These are phyloP conservation scores for Trapa bicornis DNA, from an alignment of 345 rosid species.

Conservation along the genomic window DNA sequence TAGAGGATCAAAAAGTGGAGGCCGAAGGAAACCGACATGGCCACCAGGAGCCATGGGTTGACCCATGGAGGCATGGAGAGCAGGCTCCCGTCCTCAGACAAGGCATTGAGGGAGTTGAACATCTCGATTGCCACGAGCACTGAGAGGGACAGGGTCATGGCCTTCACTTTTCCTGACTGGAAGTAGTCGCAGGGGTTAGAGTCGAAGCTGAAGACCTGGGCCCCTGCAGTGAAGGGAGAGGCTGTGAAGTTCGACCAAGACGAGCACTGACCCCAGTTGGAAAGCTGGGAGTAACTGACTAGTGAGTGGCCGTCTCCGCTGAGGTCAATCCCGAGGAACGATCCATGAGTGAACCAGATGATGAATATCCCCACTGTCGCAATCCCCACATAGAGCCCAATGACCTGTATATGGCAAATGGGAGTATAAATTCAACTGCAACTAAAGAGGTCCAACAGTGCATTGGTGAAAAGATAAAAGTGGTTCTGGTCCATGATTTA, in stretches of 20 bases:
- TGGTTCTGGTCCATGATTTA: background rate
- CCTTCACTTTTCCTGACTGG: conserved; percentile 51
- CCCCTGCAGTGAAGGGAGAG: conserved; percentile 45
- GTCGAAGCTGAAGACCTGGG: conserved; percentile 30
- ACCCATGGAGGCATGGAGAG: conserved; percentile 69
- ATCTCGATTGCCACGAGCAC: conserved; percentile 68
- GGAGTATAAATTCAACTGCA: background rate
- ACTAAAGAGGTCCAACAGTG: background rate
- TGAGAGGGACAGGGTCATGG: conserved; percentile 54
- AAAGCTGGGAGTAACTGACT: conserved; percentile 47
- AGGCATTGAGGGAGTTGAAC: conserved; percentile 71
- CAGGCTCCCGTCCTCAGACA: conserved; percentile 63
- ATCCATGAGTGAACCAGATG: conserved; percentile 51
- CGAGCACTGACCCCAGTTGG: conserved; percentile 56
- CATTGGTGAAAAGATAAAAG: background rate
- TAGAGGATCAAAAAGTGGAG: conserved; percentile 58
- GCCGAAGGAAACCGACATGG: conserved; percentile 53
- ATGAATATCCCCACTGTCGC: conserved; percentile 59
- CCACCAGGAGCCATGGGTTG: conserved; percentile 56
- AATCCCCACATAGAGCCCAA: conserved; percentile 52
- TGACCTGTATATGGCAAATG: conserved; percentile 28
- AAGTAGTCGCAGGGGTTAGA: conserved; percentile 51
- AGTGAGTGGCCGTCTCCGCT: conserved; percentile 51
- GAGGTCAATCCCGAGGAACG: conserved; percentile 54
- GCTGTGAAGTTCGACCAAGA: conserved; percentile 44